Evolutionary conservation across 106 monocot species (phyloP), one percentile per base, ranked within the genome.

Genomic region (Ottelia alismoides): DNA sequence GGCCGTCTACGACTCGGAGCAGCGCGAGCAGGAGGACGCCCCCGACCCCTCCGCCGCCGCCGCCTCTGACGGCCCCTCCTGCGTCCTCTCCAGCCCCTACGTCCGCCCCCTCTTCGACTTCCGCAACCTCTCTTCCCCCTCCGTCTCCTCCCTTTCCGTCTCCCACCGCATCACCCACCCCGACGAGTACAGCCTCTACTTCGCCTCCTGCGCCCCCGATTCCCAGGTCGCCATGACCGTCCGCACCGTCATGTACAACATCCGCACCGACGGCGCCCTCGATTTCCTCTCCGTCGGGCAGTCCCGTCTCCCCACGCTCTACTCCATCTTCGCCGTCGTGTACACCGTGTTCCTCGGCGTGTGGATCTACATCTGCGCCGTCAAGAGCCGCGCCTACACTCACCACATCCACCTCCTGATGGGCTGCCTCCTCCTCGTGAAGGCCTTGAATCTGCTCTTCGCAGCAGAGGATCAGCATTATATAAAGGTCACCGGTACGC

Each of bases 401-500:
- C 93, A 94, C 71, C 57, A 66, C 47, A 94, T 94, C 70, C 93
- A 94, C 49, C 61, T 73, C 55, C 48, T 94, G 40, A 94, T 94
- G 93, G 75, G 78, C 11, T 77, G 64, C 16, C 70, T 94, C 20
- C 80, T 94, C 25, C 52, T 84, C 12, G 63, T 61, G 20, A 84
- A 80, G 31, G 75, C 73, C 10, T 67, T 94, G 59, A 72, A 84
- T 47, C 64, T 88, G 24, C 20, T 88, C 44, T 88, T 68, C 28
- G 93, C 88, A 4, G 81, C 93, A 10, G 88, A 88, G 71, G 88
- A 94, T 57, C 87, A 81, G 73, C 93, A 94, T 63, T 84, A 84
- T 60, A 76, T 94, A 31, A 83, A 88, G 53, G 51, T 67, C 66
- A 78, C 93, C 17, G 93, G 93, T 9, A 84, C 83, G 11, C 70